Evolutionary conservation across 495 filamentous ascomycete species (phyloP), one percentile per base, ranked within the genome.

Genomic region (Talaromyces ruber): DNA sequence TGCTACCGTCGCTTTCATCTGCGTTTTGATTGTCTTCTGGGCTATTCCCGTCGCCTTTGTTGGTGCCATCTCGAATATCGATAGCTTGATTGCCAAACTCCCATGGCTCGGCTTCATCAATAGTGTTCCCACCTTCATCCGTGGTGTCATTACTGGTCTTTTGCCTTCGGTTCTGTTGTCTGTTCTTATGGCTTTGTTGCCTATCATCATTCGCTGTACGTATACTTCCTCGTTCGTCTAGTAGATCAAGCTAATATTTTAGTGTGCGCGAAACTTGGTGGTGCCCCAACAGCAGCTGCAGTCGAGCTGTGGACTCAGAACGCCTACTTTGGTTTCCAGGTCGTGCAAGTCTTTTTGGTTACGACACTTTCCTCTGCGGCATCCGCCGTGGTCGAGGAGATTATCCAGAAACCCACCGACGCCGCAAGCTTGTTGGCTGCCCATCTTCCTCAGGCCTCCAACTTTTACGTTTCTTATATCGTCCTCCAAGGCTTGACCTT

Each of bases 401-500:
- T 98, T 64, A 77, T 83, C 47, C 28, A 84, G 0, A 64, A 90
- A 3, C 95, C 94, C 6, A 64, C 69, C 3, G 71, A 68, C 7
- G 86, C 82, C 26, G 77, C 90, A 0, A 75, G 61, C 6, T 74
- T 97, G 58, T 82, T 98, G 11, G 87, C 94, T 14, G 66, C 77
- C 16, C 88, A 89, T 62, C 75, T 98, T 11, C 94, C 94, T 8
- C 85, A 79, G 59, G 84, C 90, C 3, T 92, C 92, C 65, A 97
- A 95, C 76, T 92, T 98, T 74, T 98, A 96, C 75, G 88, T 98
- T 58, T 88, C 89, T 0, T 98, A 96, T 77, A 93, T 98, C 69
- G 87, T 97, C 66, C 81, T 98, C 28, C 93, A 97, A 73, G 94
- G 94, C 55, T 75, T 98, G 62, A 88, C 87, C n/a, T 84, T 96